Percentiles rank a stretch among this genome's conserved stretches.
These are phyloP conservation scores for Westerdykella sp. DNA, from an alignment of 2,329 filamentous ascomycete genomes.

Conservation along the genomic window DNA sequence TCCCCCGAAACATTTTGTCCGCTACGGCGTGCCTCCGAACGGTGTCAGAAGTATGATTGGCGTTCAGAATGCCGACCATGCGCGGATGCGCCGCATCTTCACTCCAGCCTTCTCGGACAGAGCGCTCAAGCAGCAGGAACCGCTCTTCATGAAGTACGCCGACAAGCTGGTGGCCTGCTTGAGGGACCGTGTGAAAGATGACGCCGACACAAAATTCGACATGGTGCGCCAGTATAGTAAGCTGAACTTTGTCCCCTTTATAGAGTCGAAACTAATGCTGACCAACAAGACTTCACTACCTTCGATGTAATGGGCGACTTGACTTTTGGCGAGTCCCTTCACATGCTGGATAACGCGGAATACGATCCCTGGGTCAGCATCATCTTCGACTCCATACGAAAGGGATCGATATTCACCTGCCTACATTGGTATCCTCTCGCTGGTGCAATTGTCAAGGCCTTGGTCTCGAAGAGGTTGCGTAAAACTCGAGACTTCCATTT, in stretches of 20 bases:
- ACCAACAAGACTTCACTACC: conserved; percentile 21
- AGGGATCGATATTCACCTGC: conserved; percentile 1
- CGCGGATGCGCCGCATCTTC: conserved; percentile 36
- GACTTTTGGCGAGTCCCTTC: conserved; percentile 26
- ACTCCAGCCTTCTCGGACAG: conserved; percentile 39
- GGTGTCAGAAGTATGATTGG: conserved; percentile 25
- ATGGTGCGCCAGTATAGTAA: conserved; percentile 24
- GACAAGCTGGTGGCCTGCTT: conserved; percentile 38
- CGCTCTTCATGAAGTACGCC: conserved; percentile 38
- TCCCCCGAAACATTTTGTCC: conserved; percentile 10
- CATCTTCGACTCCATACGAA: conserved; percentile 23
- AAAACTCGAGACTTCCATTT: conserved; percentile 15
- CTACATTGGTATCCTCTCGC: conserved; percentile 4
- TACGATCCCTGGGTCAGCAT: conserved; percentile 30
- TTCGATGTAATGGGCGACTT: conserved; percentile 33
- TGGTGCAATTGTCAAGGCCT: background rate
- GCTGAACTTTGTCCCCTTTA: too few relatives aligned
- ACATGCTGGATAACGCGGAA: conserved; percentile 24
- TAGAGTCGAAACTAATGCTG: too few relatives aligned
- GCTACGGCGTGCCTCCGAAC: conserved; percentile 17
- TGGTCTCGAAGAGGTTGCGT: conserved; percentile 3
- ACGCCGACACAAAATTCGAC: conserved; percentile 30
- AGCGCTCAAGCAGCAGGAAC: conserved; percentile 38
- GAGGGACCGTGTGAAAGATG: conserved; percentile 20
- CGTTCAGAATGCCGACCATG: conserved; percentile 30